A percentile compares a stretch with the other conserved stretches of the same genome.
phyloP scores from a whole-genome alignment of 129 eudicot genomes.

The Pittosporum tobira region DNA sequence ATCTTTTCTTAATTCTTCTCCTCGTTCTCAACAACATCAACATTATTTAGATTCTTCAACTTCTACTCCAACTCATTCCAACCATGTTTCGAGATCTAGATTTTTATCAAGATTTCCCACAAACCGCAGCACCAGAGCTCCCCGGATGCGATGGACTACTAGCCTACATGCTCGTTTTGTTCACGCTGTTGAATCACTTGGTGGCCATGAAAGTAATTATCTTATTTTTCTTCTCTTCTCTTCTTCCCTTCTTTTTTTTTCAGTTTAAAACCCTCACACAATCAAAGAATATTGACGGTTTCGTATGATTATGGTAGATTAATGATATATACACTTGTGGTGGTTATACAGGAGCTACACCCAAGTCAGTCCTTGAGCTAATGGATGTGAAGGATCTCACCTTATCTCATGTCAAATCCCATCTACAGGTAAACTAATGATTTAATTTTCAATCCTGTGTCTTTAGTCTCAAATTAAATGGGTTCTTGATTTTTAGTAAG shows the following conservation, averaged over 20 bases:
- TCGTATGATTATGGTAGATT: too few species aligned
- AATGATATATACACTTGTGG: too few species aligned
- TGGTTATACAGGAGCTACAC: conserved; percentile 86
- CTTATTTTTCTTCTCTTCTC: too few species aligned
- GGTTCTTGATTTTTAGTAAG: too few species aligned
- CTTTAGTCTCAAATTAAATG: too few species aligned
- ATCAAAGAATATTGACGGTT: too few species aligned
- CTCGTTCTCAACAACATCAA: conserved; percentile 30
- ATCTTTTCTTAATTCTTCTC: too few species aligned
- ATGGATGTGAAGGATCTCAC: conserved; percentile 99
- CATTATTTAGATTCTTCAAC: conserved; percentile 22
- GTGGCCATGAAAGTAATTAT: conserved; percentile 88
- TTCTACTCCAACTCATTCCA: conserved; percentile 14
- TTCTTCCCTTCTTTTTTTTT: too few species aligned
- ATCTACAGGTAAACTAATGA: conserved; percentile 86
- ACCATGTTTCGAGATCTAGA: conserved; percentile 6
- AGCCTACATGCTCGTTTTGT: conserved; percentile 84
- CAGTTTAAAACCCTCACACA: too few species aligned
- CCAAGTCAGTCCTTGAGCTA: conserved; percentile 98
- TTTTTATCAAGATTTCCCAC: conserved; percentile 69
- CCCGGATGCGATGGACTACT: conserved; percentile 93
- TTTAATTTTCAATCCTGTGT: too few species aligned
- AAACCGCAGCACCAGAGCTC: conserved; percentile 76
- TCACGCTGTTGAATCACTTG: conserved; percentile 87
- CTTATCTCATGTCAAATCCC: conserved; percentile 95